phyloP scores from a whole-genome alignment of 176 grass and related monocot genomes.

The Guadua angustifolia region DNA sequence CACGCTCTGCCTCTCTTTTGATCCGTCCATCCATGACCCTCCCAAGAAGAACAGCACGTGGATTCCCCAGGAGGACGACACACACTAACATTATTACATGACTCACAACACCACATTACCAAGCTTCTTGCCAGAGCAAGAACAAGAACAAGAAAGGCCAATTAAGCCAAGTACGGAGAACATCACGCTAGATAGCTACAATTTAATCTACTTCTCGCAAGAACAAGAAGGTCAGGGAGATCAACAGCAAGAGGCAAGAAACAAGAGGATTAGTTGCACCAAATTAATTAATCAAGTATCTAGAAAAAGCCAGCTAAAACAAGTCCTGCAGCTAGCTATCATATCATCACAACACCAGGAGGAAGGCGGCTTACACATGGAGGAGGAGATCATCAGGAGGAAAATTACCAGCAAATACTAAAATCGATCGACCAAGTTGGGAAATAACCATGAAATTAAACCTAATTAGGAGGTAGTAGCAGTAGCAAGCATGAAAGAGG shows the following conservation, averaged over 20 bases:
- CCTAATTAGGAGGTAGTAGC: slow-evolving; percentile 36
- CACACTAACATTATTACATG: slow-evolving; percentile 43
- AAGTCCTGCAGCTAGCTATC: slow-evolving; percentile 15
- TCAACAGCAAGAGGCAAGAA: background rate
- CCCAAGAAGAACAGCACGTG: slow-evolving; percentile 44
- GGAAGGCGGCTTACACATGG: background rate
- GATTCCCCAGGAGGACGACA: slow-evolving; percentile 51
- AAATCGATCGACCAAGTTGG: slow-evolving; percentile 15
- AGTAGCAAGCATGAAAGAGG: slow-evolving; percentile 28
- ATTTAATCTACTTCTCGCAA: background rate
- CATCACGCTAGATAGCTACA: background rate
- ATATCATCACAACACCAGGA: slow-evolving; percentile 32
- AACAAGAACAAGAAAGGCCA: too few relatives aligned
- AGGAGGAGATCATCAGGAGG: background rate
- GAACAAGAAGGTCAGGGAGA: background rate
- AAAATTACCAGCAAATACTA: slow-evolving; percentile 41
- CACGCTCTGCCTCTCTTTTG: background rate
- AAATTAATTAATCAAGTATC: background rate
- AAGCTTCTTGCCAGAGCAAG: background rate
- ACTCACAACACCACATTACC: slow-evolving; percentile 31
- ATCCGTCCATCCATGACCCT: slow-evolving; percentile 32
- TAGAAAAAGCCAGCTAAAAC: background rate
- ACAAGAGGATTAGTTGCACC: background rate
- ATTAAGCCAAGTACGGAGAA: too few relatives aligned
- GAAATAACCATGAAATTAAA: slow-evolving; percentile 40